Percentiles rank a stretch among this genome's conserved stretches.
Conservation (phyloP, 768 basidiomycete species). For the Agaricus subrufescens region DNA sequence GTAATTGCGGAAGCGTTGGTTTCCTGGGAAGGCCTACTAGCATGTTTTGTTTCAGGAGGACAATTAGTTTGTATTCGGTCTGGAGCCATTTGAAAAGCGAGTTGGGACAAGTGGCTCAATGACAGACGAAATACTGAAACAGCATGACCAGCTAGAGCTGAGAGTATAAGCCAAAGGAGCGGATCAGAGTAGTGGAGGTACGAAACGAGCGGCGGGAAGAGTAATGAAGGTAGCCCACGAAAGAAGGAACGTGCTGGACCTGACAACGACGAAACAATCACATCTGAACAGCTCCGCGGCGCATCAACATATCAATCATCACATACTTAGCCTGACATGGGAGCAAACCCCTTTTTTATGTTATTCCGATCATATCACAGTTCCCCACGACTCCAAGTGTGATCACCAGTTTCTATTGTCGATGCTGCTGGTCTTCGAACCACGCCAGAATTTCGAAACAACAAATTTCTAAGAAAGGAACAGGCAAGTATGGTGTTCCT, state of each 20-base stretch:
- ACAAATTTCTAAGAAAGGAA: constrained; percentile 2
- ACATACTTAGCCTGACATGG: constrained; percentile 3
- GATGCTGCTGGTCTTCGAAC: neutral
- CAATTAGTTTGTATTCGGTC: neutral
- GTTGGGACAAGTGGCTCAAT: neutral
- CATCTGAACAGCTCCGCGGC: constrained; percentile 2
- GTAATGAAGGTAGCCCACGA: neutral
- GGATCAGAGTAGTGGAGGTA: neutral
- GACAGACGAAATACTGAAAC: constrained; percentile 33
- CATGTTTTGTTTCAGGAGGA: constrained; percentile 22
- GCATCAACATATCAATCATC: neutral
- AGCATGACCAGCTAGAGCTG: neutral
- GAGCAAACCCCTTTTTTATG: neutral
- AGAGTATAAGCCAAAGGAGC: neutral
- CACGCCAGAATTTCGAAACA: neutral
- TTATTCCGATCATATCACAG: constrained; percentile 1
- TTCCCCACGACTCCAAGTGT: neutral
- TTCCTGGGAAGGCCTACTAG: constrained; percentile 35
- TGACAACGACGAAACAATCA: constrained; percentile 1
- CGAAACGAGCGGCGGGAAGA: neutral
- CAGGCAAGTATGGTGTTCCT: constrained; percentile 6
- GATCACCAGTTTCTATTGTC: too few relatives aligned
- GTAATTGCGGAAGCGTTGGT: constrained; percentile 56
- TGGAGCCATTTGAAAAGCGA: neutral
- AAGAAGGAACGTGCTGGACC: neutral